Conservation (phyloP, 441 rosid genomes). For the Pelargonium cotyledonis region DNA sequence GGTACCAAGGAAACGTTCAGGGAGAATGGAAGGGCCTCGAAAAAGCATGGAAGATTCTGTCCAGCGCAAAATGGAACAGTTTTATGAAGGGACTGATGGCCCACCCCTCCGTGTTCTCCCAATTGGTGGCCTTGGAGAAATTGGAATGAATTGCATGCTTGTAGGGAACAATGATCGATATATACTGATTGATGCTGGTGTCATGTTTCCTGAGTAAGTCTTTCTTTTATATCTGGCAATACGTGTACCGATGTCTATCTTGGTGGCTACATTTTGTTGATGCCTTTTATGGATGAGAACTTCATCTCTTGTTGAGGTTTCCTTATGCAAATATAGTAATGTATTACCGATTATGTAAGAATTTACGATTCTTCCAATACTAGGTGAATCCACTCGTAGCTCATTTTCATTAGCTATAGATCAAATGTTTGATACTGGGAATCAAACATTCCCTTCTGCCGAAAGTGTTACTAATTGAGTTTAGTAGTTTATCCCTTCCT, state of each 20-base stretch:
- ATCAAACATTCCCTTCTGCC: neutral
- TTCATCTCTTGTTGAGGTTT: neutral
- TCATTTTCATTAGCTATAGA: neutral
- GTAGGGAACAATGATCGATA: slow-evolving; percentile 92
- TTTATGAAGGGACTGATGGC: slow-evolving; percentile 82
- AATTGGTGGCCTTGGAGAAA: slow-evolving; percentile 95
- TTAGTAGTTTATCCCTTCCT: slow-evolving; percentile 3
- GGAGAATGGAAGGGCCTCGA: slow-evolving; percentile 68
- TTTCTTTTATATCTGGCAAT: neutral
- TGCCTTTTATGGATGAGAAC: neutral
- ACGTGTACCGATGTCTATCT: neutral
- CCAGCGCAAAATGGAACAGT: slow-evolving; percentile 87
- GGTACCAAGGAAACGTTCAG: slow-evolving; percentile 42
- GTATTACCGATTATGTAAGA: neutral
- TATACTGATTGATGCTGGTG: slow-evolving; percentile 49
- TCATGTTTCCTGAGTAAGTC: neutral
- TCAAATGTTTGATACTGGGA: neutral
- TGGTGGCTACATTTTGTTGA: neutral
- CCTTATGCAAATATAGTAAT: neutral
- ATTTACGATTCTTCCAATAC: neutral
- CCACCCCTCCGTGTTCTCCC: slow-evolving; percentile 96
- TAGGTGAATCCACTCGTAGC: neutral
- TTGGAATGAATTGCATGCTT: slow-evolving; percentile 99
- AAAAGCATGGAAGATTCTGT: slow-evolving; percentile 97
- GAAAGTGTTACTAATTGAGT: neutral